Evolutionary conservation across 78 protist species (phyloP), one percentile per base, ranked within the genome.

Genomic region (Parvularia atlantis): DNA sequence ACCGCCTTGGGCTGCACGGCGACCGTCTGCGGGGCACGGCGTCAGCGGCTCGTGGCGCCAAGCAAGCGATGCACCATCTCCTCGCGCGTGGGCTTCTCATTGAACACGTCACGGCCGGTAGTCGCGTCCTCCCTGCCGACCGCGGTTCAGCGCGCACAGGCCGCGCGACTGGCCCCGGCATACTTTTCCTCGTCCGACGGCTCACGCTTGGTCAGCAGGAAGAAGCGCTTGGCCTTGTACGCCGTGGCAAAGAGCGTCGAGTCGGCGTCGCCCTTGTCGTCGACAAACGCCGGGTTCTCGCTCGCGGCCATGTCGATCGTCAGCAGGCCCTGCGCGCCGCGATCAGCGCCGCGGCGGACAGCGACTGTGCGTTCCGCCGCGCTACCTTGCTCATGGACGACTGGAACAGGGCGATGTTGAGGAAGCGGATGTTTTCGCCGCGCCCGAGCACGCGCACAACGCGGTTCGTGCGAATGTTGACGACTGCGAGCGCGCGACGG

Each of bases 31-130:
- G n/a, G n/a, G n/a, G n/a, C n/a, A n/a, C n/a, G n/a, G n/a, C n/a
- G n/a, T n/a, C n/a, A n/a, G n/a, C n/a, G n/a, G n/a, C n/a, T n/a
- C n/a, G n/a, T 13, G 30, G 17, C 14, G 54, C 54, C 54, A n/a
- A n/a, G n/a, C n/a, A n/a, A n/a, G n/a, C n/a, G n/a, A n/a, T n/a
- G n/a, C 40, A 72, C 17, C 33, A 53, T 72, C 60, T 89, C 91
- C 46, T 93, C 97, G 24, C 74, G 66, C 24, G 80, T 69, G 3
- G 95, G 95, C 69, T 81, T 88, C 78, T 95, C 98, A 83, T 95
- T 95, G 81, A 86, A 86, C 1, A 93, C 88, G 37, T 95, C 97
- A 33, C 98, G 91, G 5, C 90, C 89, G 10, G 62, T 41, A 4
- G 76, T 78, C 22, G 66, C 62, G 60, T 36, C 69, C 39, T 66